These are phyloP conservation scores for Cystofilobasidium bisporidii DNA, from an alignment of 768 basidiomycete genomes.

Conservation along the genomic window DNA sequence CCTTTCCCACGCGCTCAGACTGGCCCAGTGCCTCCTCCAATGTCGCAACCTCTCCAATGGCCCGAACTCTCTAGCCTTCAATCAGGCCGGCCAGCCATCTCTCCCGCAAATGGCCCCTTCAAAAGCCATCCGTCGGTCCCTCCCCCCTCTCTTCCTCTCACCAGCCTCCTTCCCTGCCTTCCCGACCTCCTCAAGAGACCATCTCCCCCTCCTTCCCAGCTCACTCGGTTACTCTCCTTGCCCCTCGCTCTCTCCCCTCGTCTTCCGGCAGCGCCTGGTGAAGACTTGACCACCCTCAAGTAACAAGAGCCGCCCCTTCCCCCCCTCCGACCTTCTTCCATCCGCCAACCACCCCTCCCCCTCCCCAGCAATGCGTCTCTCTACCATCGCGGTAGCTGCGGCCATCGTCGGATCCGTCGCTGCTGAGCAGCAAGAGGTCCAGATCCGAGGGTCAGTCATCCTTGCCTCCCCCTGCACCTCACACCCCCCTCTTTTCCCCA, in stretches of 20 bases:
- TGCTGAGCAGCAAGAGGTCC: neutral
- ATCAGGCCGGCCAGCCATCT: slow-evolving; percentile 6
- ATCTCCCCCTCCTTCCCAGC: neutral
- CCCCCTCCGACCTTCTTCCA: neutral
- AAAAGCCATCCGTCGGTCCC: neutral
- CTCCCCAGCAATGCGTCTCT: neutral
- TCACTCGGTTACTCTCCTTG: neutral
- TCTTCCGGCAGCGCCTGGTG: slow-evolving; percentile 3
- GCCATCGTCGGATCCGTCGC: neutral
- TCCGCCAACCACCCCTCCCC: neutral
- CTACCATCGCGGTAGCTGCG: neutral
- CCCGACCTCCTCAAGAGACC: slow-evolving; percentile 11
- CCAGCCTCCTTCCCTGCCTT: neutral
- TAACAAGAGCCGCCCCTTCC: neutral
- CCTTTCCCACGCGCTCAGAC: too few species aligned
- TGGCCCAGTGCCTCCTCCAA: neutral
- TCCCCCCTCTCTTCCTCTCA: neutral
- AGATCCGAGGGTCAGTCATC: neutral
- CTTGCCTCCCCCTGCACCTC: too few species aligned
- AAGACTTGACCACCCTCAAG: neutral
- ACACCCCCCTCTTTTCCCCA: too few species aligned
- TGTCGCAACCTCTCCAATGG: neutral
- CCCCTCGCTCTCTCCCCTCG: neutral
- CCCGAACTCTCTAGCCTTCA: neutral
- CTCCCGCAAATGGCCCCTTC: neutral